phyloP scores from a whole-genome alignment of 257 asterid species.

The Rubia yunnanensis region DNA sequence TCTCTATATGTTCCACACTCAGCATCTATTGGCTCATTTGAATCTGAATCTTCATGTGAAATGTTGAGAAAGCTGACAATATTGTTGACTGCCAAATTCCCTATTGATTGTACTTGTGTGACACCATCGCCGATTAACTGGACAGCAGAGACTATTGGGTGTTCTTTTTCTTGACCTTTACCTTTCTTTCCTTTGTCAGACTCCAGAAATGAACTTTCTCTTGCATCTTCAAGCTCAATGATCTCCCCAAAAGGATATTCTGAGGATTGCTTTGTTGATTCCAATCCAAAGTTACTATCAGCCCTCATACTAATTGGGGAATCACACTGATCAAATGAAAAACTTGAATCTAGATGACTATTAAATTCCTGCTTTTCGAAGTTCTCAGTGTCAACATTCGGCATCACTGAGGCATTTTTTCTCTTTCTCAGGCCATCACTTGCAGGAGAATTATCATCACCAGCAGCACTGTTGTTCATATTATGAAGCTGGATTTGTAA shows the following conservation, averaged over 20 bases:
- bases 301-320: slow-evolving; percentile 47
- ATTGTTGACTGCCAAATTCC: slow-evolving; percentile 89
- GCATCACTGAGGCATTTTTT: slow-evolving; percentile 32
- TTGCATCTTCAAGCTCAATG: slow-evolving; percentile 53
- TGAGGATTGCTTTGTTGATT: slow-evolving; percentile 33
- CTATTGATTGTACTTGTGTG: slow-evolving; percentile 93
- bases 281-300: slow-evolving; percentile 48
- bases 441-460: slow-evolving; percentile 44
- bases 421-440: slow-evolving; percentile 75
- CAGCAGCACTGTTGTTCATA: slow-evolving; percentile 45
- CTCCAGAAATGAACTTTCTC: slow-evolving; percentile 31
- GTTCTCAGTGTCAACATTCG: slow-evolving; percentile 30
- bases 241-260: slow-evolving; percentile 58
- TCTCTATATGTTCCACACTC: slow-evolving; percentile 30
- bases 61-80: slow-evolving; percentile 81
- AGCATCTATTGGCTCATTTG: slow-evolving; percentile 46
- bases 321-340: slow-evolving; percentile 42
- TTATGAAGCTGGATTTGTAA: slow-evolving; percentile 82
- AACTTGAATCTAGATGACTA: slow-evolving; percentile 31
- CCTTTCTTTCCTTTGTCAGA: slow-evolving; percentile 39
- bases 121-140: slow-evolving; percentile 92
- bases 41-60: slow-evolving; percentile 64
- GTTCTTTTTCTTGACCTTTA: slow-evolving; percentile 54
- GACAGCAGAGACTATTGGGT: slow-evolving; percentile 80
- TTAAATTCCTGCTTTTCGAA: slow-evolving; percentile 48